Conservation (phyloP, 495 filamentous ascomycete species). For the Xylaria acuta region DNA sequence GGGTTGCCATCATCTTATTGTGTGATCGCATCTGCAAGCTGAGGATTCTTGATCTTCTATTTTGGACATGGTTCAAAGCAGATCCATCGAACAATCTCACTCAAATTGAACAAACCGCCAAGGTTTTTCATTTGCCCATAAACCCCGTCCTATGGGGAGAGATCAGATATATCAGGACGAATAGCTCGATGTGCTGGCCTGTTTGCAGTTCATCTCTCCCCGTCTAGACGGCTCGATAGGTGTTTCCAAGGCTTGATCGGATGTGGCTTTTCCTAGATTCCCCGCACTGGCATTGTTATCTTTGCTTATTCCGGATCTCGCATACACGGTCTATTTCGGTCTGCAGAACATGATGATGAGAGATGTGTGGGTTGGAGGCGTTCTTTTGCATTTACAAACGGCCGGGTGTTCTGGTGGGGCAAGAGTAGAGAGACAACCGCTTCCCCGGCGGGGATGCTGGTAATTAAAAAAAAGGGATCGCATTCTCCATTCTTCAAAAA, state of each 20-base stretch:
- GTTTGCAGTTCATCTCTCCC: slow-evolving; percentile 8
- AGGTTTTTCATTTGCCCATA: neutral
- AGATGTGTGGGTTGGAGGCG: slow-evolving; percentile 20
- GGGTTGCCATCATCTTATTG: slow-evolving; percentile 17
- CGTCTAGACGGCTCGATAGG: neutral
- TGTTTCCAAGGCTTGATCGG: slow-evolving; percentile 8
- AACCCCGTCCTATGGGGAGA: neutral
- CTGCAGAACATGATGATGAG: slow-evolving; percentile 21
- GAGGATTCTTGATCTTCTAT: neutral
- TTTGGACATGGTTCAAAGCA: slow-evolving; percentile 1
- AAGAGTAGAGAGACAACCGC: slow-evolving; percentile 22
- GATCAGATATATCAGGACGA: slow-evolving; percentile 11
- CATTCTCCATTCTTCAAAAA: slow-evolving; percentile 16
- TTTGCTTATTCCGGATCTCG: neutral
- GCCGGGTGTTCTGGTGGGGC: slow-evolving; percentile 17
- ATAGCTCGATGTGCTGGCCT: slow-evolving; percentile 9
- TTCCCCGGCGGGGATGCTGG: slow-evolving; percentile 11
- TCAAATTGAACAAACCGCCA: neutral
- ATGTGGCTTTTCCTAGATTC: slow-evolving; percentile 13
- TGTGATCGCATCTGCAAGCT: slow-evolving; percentile 22
- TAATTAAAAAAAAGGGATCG: slow-evolving; percentile 23
- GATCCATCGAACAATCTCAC: neutral
- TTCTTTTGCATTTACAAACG: slow-evolving; percentile 29
- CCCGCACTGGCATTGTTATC: slow-evolving; percentile 15
- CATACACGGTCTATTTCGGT: slow-evolving; percentile 11